Conservation (phyloP, 1,284 basidiomycete species). For the Marasmius oreades region DNA sequence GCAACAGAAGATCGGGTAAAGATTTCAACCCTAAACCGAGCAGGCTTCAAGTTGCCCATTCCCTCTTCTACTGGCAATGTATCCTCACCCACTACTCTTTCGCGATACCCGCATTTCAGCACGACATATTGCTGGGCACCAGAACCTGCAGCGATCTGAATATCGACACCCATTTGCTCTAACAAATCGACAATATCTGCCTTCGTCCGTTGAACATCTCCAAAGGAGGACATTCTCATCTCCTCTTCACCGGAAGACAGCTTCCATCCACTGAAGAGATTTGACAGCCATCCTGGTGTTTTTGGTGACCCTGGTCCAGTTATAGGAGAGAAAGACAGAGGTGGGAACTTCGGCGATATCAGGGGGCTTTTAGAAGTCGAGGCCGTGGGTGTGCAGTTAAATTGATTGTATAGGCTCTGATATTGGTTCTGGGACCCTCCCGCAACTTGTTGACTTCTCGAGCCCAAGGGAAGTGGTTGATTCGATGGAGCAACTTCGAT, state of each 20-base stretch:
- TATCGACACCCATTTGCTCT: slow-evolving; percentile 59
- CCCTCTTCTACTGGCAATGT: background rate
- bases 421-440: slow-evolving; percentile 56
- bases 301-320: background rate
- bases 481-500: slow-evolving; percentile 7
- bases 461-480: slow-evolving; percentile 18
- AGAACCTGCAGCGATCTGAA: slow-evolving; percentile 25
- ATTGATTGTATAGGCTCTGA: background rate
- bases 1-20: slow-evolving; percentile 17
- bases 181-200: slow-evolving; percentile 64
- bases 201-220: slow-evolving; percentile 61
- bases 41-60: slow-evolving; percentile 33
- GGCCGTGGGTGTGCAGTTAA: background rate
- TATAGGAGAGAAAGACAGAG: background rate
- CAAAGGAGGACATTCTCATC: slow-evolving; percentile 65
- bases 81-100: background rate
- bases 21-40: slow-evolving; percentile 44
- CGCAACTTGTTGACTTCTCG: slow-evolving; percentile 33
- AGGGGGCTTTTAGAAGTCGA: slow-evolving; percentile 1
- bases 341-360: background rate
- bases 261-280: slow-evolving; percentile 67
- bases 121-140: slow-evolving; percentile 38
- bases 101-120: slow-evolving; percentile 50
- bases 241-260: slow-evolving; percentile 35
- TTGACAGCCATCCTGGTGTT: slow-evolving; percentile 68